A percentile compares a stretch with the other conserved stretches of the same genome.
Evolutionary conservation across 768 basidiomycete species (phyloP).

Genomic region (Trametes gibbosa): DNA sequence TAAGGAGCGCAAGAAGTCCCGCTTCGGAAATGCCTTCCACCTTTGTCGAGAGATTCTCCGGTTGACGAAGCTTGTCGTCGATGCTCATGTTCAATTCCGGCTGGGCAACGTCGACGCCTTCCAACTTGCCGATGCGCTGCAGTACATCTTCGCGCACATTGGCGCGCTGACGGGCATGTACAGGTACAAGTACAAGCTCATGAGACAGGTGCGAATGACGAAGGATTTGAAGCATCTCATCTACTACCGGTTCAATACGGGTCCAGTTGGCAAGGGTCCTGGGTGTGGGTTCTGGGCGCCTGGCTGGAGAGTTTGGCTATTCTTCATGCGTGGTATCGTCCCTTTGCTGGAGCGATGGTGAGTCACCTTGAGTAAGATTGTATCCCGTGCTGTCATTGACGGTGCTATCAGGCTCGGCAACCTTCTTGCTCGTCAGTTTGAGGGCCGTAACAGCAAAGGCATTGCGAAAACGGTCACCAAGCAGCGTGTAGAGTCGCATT

Average conservation of each 20-base stretch:
- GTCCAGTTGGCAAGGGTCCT: slow-evolving; percentile 98
- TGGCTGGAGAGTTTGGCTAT: slow-evolving; percentile 99
- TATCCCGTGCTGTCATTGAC: not conserved
- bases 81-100: slow-evolving; percentile 98
- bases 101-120: slow-evolving; percentile 98
- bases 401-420: slow-evolving; percentile 72
- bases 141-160: slow-evolving; percentile 97
- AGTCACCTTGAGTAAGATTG: slow-evolving; percentile 15
- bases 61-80: slow-evolving; percentile 96
- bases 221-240: slow-evolving; percentile 99
- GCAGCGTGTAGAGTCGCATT: slow-evolving; percentile 98
- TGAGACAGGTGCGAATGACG: slow-evolving; percentile 99
- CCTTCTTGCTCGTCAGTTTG: slow-evolving; percentile 95
- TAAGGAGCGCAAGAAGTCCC: slow-evolving; percentile 99
- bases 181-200: slow-evolving; percentile 99
- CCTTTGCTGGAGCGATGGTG: slow-evolving; percentile 95
- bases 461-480: slow-evolving; percentile 98
- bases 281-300: slow-evolving; percentile 99
- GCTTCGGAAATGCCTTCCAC: slow-evolving; percentile 99
- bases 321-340: slow-evolving; percentile 99
- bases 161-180: slow-evolving; percentile 99
- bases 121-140: slow-evolving; percentile 96
- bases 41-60: slow-evolving; percentile 97
- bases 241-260: slow-evolving; percentile 99
- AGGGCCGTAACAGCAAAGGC: slow-evolving; percentile 95